Conservation (phyloP, 1,284 basidiomycete genomes). For the Hemileia vastatrix region DNA sequence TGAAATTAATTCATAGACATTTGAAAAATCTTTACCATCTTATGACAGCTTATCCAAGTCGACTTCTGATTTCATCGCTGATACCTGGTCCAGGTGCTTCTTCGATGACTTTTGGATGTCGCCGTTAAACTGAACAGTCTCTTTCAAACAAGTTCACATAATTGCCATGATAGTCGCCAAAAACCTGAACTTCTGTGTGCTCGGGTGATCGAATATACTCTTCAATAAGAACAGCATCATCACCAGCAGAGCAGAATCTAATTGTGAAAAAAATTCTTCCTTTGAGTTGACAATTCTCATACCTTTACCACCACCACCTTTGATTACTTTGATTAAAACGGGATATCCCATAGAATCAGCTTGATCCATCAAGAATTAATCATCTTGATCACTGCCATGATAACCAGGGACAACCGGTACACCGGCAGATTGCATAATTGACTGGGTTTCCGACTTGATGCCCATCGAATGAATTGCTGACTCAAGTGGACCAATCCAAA, state of each 20-base stretch:
- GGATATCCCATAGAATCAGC: constrained; percentile 50
- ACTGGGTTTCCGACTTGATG: constrained; percentile 53
- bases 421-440: constrained; percentile 75
- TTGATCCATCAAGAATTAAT: constrained; percentile 55
- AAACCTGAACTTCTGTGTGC: constrained; percentile 67
- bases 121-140: constrained; percentile 84
- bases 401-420: constrained; percentile 92
- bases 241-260: constrained; percentile 72
- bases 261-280: constrained; percentile 62
- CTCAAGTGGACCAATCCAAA: constrained; percentile 44
- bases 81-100: constrained; percentile 89
- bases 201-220: constrained; percentile 36
- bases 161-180: constrained; percentile 65
- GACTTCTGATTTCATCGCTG: constrained; percentile 60
- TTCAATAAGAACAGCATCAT: constrained; percentile 50
- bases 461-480: constrained; percentile 60
- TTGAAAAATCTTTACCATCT: too few species aligned
- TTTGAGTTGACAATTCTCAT: constrained; percentile 48
- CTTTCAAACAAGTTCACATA: constrained; percentile 83
- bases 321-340: constrained; percentile 46
- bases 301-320: constrained; percentile 47
- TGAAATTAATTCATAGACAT: too few species aligned
- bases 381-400: constrained; percentile 65
- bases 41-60: too few species aligned
- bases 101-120: constrained; percentile 91